These are phyloP conservation scores for Geosiphon pyriformis DNA, from an alignment of 192 early-diverging fungal species.

Conservation along the genomic window DNA sequence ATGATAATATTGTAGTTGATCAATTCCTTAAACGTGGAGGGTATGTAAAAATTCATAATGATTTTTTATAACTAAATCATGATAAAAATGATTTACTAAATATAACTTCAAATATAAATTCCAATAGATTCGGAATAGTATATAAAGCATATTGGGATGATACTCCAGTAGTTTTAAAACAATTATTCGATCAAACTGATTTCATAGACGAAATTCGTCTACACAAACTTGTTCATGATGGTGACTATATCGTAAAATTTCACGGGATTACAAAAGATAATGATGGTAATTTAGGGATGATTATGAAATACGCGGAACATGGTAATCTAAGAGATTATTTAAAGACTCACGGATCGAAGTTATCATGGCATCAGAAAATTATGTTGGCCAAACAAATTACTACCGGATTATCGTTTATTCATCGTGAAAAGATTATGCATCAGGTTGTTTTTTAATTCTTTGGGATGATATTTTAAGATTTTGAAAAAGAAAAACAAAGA, in stretches of 20 bases:
- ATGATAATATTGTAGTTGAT: conserved; percentile 4
- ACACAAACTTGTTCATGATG: conserved; percentile 40
- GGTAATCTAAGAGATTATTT: conserved; percentile 39
- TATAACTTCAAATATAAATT: no score
- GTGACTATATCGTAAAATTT: conserved; percentile 41
- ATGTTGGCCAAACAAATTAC: conserved; percentile 36
- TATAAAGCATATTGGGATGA: conserved; percentile 11
- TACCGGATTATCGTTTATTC: conserved; percentile 37
- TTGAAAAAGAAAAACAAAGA: neutral
- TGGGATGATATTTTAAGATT: neutral
- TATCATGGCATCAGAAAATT: conserved; percentile 37
- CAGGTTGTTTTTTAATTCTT: conserved; percentile 8
- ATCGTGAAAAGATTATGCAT: conserved; percentile 40
- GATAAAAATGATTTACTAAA: neutral
- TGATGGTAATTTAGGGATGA: conserved; percentile 26
- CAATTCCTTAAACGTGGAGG: conserved; percentile 2
- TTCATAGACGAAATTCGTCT: conserved; percentile 16
- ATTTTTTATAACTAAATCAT: neutral
- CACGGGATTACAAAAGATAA: conserved; percentile 39
- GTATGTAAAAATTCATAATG: neutral
- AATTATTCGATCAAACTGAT: neutral
- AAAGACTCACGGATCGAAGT: conserved; percentile 30
- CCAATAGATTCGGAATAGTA: conserved; percentile 5
- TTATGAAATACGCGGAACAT: conserved; percentile 41
- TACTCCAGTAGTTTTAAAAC: neutral